Percentiles rank a stretch among this genome's conserved stretches.
Conservation (phyloP, 345 rosid genomes). For the Eucalyptus paniculata region DNA sequence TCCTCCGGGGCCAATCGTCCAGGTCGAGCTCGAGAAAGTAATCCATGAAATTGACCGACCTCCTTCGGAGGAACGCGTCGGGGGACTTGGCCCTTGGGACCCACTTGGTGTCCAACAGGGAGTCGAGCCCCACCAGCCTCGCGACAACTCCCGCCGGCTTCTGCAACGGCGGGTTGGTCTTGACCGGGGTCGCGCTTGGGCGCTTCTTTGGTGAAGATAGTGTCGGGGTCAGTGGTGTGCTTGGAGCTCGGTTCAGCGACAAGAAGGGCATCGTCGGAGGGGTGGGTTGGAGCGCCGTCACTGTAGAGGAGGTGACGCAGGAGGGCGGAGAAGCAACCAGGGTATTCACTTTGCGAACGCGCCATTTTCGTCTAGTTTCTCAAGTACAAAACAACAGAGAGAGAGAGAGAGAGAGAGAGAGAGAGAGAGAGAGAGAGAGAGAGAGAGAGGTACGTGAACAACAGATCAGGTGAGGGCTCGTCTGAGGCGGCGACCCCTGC, state of each 20-base stretch:
- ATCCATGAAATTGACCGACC: conserved; percentile 89
- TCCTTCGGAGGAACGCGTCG: conserved; percentile 40
- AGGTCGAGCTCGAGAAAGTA: conserved; percentile 33
- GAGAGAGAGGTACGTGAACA: neutral
- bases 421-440: neutral
- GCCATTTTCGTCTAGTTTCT: neutral
- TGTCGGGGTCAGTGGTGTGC: conserved; percentile 4
- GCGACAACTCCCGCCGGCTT: conserved; percentile 55
- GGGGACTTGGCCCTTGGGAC: conserved; percentile 20
- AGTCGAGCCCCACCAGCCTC: conserved; percentile 72
- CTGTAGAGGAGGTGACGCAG: conserved; percentile 46
- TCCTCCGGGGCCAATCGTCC: conserved; percentile 31
- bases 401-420: too few relatives aligned
- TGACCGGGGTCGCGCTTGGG: conserved; percentile 2
- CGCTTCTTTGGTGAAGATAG: neutral
- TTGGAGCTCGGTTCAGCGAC: neutral
- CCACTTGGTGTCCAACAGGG: conserved; percentile 32
- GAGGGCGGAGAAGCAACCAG: conserved; percentile 57
- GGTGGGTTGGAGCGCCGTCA: conserved; percentile 63
- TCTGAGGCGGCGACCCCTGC: too few relatives aligned
- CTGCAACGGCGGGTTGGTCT: neutral
- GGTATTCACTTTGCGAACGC: neutral
- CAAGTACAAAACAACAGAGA: neutral
- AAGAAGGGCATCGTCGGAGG: conserved; percentile 26
- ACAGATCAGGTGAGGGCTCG: neutral